phyloP scores from a whole-genome alignment of 352 stramenopile species.

The Phytophthora pisi region DNA sequence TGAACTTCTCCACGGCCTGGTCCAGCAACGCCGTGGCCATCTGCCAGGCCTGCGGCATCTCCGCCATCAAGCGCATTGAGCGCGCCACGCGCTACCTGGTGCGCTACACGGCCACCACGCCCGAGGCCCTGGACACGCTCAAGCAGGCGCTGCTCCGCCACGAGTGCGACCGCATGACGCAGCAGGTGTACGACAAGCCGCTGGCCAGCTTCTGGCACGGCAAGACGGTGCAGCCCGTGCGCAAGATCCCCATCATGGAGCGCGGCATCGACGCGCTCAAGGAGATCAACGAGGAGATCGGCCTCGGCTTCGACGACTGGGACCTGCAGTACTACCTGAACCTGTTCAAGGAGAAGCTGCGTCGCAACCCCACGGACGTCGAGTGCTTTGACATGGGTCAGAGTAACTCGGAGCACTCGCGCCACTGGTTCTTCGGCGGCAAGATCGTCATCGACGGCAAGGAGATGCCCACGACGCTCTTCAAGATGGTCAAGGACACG shows the following conservation, averaged over 20 bases:
- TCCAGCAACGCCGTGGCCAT: constrained; percentile 98
- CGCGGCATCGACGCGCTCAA: constrained; percentile 94
- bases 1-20: constrained; percentile 98
- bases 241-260: constrained; percentile 95
- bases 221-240: constrained; percentile 83
- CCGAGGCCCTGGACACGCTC: constrained; percentile 52
- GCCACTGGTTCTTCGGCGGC: constrained; percentile 99
- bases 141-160: constrained; percentile 65
- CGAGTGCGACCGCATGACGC: constrained; percentile 98
- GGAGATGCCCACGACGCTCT: constrained; percentile 97
- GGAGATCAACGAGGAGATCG: constrained; percentile 94
- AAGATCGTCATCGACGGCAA: constrained; percentile 98
- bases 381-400: constrained; percentile 99
- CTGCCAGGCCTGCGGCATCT: constrained; percentile 93
- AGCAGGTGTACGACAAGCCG: constrained; percentile 93
- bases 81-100: constrained; percentile 93
- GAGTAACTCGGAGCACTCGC: constrained; percentile 99
- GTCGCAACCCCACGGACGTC: constrained; percentile 98
- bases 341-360: constrained; percentile 97
- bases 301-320: constrained; percentile 98
- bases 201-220: constrained; percentile 92
- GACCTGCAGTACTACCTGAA: constrained; percentile 99
- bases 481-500: constrained; percentile 99
- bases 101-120: constrained; percentile 42
- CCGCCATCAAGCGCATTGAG: constrained; percentile 93